Evolutionary conservation across 2,329 filamentous ascomycete genomes (phyloP).

Genomic region (Penicillium sclerotigenum): DNA sequence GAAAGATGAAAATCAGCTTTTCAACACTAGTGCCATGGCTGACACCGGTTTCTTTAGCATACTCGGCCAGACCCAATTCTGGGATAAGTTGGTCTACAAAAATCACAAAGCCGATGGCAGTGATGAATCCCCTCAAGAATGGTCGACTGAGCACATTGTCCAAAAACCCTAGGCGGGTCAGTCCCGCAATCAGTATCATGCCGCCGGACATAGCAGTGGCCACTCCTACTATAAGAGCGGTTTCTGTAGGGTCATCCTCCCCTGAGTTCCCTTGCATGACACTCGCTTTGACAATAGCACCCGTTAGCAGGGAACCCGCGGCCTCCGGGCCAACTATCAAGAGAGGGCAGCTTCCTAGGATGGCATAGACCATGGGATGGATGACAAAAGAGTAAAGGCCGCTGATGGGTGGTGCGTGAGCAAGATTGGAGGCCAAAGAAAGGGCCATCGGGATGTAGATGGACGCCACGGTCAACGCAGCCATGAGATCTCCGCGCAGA

Average conservation of each 20-base stretch:
- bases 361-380: conserved; percentile 84
- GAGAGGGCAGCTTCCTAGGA: conserved; percentile 85
- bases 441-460: conserved; percentile 98
- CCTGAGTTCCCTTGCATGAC: conserved; percentile 65
- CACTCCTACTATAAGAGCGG: conserved; percentile 81
- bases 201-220: conserved; percentile 83
- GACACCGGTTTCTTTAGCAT: conserved; percentile 61
- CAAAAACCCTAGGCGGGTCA: conserved; percentile 83
- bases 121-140: conserved; percentile 93
- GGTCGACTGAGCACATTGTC: conserved; percentile 92
- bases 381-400: conserved; percentile 93
- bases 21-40: conserved; percentile 81
- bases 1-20: conserved; percentile 76
- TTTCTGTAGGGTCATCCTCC: conserved; percentile 66
- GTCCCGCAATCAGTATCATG: conserved; percentile 81
- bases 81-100: conserved; percentile 92
- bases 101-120: conserved; percentile 93
- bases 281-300: conserved; percentile 75
- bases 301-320: conserved; percentile 84
- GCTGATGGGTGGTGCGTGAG: conserved; percentile 88
- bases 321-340: conserved; percentile 96
- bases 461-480: conserved; percentile 92
- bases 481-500: conserved; percentile 79
- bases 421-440: conserved; percentile 87
- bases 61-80: conserved; percentile 71